Base-by-base conservation (phyloP, 257 asterid species). In the Lithospermum erythrorhizon region DNA sequence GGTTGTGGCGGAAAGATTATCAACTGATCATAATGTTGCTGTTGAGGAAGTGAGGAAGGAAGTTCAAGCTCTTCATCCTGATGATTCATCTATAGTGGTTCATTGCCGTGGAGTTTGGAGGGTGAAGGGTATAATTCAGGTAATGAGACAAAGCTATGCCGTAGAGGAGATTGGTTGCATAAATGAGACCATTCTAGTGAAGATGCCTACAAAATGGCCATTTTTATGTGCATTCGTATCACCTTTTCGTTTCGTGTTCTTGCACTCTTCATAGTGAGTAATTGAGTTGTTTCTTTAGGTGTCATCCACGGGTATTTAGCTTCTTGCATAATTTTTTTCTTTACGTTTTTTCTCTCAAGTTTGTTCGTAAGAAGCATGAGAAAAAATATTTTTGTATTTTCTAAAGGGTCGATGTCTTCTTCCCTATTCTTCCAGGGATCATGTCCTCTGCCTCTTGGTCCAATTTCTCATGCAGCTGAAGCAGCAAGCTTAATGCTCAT, bases 111-210 rank as follows among this genome's bases (percentile, higher is more conserved):
- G 98, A 57, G 98, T 88, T 73, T 93, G 97, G 98, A 86, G 97
- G 77, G 89, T 93, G 71, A 93, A 81, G 73, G 98, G 98, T 61
- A 93, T 93, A 29, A 93, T 93, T 77, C 98, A 93, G 98, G 98
- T 89, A 64, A 59, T 24, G 57, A 22, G 27, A 0, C 57, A 21
- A 20, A 20, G 13, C 25, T 53, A 13, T n/a, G 57, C 23, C 25
- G 2, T n/a, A 53, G 27, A 53, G 14, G 57, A 19, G 24, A 27
- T 53, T 6, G 11, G 23, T 41, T 41, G 49, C 14, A 41, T 41
- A 11, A 11, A 41, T 41, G 49, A 41, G 49, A 41, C 18, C 18
- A 41, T 14, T 11, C 17, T 41, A 41, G 17, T 41, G 49, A 41
- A 11, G 17, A 41, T 41, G 49, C 49, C 4, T 0, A 41, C 49